phyloP scores from a whole-genome alignment of 495 filamentous ascomycete species.

The Aspergillus conjunctus region DNA sequence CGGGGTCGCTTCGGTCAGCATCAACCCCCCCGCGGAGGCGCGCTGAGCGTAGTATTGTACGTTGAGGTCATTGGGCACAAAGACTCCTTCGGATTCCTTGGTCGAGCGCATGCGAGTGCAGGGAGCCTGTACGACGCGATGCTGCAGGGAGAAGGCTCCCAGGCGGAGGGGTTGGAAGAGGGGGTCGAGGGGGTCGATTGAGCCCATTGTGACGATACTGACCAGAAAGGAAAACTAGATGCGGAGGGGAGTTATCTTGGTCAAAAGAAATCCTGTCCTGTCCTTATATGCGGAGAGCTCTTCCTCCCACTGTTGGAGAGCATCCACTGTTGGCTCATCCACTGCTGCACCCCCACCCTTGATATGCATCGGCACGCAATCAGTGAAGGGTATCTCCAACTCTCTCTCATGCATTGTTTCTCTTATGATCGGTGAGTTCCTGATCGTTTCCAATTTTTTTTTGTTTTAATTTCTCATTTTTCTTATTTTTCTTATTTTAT shows the following conservation, averaged over 20 bases:
- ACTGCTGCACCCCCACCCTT: slow-evolving; percentile 9
- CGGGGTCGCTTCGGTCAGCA: slow-evolving; percentile 52
- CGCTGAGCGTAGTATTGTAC: slow-evolving; percentile 56
- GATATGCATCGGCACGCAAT: not conserved
- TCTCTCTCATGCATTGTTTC: not conserved
- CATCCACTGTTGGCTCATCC: not conserved
- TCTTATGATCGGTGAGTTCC: too few relatives aligned
- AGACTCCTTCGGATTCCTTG: slow-evolving; percentile 42
- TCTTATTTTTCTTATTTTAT: too few relatives aligned
- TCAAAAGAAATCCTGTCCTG: not conserved
- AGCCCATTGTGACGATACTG: slow-evolving; percentile 29
- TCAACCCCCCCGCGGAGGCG: slow-evolving; percentile 47
- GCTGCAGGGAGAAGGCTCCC: slow-evolving; percentile 46
- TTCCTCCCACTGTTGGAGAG: not conserved
- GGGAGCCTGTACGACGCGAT: slow-evolving; percentile 56
- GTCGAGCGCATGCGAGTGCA: slow-evolving; percentile 54
- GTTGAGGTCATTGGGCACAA: slow-evolving; percentile 41
- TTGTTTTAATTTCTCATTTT: too few relatives aligned
- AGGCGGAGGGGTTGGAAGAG: slow-evolving; percentile 58
- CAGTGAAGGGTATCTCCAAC: not conserved
- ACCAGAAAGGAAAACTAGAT: not conserved
- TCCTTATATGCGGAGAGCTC: not conserved
- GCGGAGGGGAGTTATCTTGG: not conserved
- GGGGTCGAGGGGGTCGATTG: slow-evolving; percentile 28
- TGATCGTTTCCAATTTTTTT: too few relatives aligned